phyloP scores from a whole-genome alignment of 805 yeast genomes.

The Lipomyces sp. region DNA sequence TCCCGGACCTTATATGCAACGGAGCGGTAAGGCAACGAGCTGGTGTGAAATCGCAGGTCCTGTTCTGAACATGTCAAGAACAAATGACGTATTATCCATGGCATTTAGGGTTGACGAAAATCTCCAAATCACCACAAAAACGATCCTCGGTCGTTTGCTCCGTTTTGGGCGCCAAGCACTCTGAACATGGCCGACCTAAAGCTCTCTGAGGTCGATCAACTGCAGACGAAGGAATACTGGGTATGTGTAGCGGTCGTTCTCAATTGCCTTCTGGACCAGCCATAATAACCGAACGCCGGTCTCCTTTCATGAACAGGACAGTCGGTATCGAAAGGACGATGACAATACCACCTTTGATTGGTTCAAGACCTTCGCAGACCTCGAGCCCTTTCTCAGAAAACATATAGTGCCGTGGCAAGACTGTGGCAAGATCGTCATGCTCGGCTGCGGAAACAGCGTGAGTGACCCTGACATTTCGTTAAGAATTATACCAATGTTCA shows the following conservation, averaged over 20 bases:
- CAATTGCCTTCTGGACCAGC: neutral
- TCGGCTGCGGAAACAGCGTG: conserved; percentile 34
- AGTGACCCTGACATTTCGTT: neutral
- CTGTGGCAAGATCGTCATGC: conserved; percentile 26
- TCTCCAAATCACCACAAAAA: no score
- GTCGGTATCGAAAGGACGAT: conserved; percentile 29
- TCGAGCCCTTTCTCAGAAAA: conserved; percentile 24
- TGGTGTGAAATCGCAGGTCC: no score
- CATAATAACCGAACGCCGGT: neutral
- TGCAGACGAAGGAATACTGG: conserved; percentile 33
- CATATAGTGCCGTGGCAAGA: conserved; percentile 20
- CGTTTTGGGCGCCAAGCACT: no score
- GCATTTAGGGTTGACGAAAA: neutral
- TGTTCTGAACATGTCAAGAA: no score
- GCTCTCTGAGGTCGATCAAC: conserved; percentile 29
- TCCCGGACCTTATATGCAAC: no score
- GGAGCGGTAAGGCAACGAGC: no score
- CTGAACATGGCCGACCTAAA: conserved; percentile 26
- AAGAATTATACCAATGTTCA: no score
- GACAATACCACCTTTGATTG: conserved; percentile 30
- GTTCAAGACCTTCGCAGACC: conserved; percentile 32
- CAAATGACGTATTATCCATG: neutral
- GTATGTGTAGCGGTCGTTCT: conserved; percentile 11
- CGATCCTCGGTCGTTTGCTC: no score
- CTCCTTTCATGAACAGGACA: conserved; percentile 19